A percentile compares a stretch with the other conserved stretches of the same genome.
Evolutionary conservation across 768 basidiomycete species (phyloP).

Genomic region (Stropharia rugosoannulata): DNA sequence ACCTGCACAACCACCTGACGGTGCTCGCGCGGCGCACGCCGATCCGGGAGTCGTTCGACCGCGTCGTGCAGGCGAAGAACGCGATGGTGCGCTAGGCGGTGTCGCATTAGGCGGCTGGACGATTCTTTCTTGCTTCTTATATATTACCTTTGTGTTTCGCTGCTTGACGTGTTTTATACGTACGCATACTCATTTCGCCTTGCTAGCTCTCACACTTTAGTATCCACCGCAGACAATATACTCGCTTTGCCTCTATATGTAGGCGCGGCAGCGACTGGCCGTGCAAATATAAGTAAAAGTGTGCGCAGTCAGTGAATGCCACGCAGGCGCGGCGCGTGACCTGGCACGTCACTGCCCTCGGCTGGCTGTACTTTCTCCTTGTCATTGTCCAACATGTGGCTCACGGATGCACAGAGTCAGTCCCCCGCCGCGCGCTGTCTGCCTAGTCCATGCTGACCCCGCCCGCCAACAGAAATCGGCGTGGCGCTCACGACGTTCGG

Average conservation of each 20-base stretch:
- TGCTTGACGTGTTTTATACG: too few species aligned
- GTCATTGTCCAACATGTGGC: constrained; percentile 46
- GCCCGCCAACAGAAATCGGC: constrained; percentile 71
- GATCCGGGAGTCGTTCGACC: constrained; percentile 68
- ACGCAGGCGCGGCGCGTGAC: constrained; percentile 7
- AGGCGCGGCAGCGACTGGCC: too few species aligned
- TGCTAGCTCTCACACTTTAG: too few species aligned
- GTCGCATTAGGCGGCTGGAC: background rate
- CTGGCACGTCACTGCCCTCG: background rate
- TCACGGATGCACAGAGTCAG: constrained; percentile 66
- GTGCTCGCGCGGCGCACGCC: constrained; percentile 65
- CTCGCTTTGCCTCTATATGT: too few species aligned
- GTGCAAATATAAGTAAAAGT: background rate
- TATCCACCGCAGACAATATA: too few species aligned
- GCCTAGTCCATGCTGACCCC: constrained; percentile 4
- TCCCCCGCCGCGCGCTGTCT: constrained; percentile 3
- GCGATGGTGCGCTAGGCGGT: background rate
- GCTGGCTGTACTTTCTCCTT: background rate
- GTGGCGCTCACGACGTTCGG: constrained; percentile 97
- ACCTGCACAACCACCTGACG: constrained; percentile 69
- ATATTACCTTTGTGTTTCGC: too few species aligned
- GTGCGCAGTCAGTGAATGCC: constrained; percentile 2
- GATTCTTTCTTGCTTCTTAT: background rate
- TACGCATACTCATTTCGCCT: too few species aligned
- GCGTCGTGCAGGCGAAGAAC: constrained; percentile 58